Conservation (phyloP, 371 early-diverging fungal species). For the Zopfochytrium polystomum region DNA sequence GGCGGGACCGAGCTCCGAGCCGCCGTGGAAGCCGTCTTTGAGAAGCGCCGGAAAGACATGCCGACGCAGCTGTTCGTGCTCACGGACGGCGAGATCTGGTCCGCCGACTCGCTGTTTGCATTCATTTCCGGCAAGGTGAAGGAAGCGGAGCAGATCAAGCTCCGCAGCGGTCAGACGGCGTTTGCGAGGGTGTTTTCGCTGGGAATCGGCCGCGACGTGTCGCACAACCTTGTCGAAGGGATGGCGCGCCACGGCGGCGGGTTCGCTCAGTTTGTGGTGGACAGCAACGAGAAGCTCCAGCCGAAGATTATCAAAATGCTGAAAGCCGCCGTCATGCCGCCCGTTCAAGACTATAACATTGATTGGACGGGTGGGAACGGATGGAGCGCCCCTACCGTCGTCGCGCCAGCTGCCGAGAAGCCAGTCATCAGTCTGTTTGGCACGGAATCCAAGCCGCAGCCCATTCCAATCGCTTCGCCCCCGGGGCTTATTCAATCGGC, state of each 20-base stretch:
- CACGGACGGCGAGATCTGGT: constrained; percentile 51
- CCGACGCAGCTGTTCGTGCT: constrained; percentile 46
- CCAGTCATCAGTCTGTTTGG: constrained; percentile 18
- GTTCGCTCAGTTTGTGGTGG: constrained; percentile 46
- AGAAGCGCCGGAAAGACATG: constrained; percentile 32
- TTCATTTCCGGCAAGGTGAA: constrained; percentile 27
- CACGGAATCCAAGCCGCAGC: not conserved
- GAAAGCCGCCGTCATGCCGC: constrained; percentile 47
- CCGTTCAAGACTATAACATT: constrained; percentile 42
- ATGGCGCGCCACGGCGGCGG: constrained; percentile 47
- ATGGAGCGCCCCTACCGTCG: not conserved
- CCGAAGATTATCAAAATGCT: constrained; percentile 48
- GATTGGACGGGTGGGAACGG: constrained; percentile 29
- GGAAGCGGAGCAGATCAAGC: constrained; percentile 1
- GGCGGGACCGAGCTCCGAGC: constrained; percentile 48
- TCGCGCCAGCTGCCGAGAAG: not conserved
- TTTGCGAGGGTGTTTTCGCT: constrained; percentile 44
- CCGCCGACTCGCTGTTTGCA: constrained; percentile 29
- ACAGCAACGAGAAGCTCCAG: constrained; percentile 43
- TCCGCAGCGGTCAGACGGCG: not conserved
- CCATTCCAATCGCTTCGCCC: constrained; percentile 5
- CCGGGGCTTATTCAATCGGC: constrained; percentile 26
- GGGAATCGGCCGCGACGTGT: constrained; percentile 48
- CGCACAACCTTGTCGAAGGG: constrained; percentile 48
- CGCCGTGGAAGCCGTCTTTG: constrained; percentile 34